These are phyloP conservation scores for Kluyveromyces sp. DNA, from an alignment of 1,139 yeast genomes.

Conservation along the genomic window DNA sequence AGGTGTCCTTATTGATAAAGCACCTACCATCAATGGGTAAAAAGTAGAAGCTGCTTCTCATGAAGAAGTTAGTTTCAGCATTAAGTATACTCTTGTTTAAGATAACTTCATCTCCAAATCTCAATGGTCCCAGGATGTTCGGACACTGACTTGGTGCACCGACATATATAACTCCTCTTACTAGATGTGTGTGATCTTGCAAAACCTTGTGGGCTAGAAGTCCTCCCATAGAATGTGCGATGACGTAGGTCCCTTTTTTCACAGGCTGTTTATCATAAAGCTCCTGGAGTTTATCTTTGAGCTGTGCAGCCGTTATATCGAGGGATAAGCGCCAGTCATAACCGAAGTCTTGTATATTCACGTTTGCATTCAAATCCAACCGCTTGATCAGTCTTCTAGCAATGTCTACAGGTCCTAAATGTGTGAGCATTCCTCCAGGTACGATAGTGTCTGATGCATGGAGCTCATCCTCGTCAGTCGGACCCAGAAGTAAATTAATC, in stretches of 20 bases:
- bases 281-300: slow-evolving; percentile 41
- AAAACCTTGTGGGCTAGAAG: slow-evolving; percentile 72
- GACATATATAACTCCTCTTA: slow-evolving; percentile 69
- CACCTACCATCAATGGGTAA: slow-evolving; percentile 70
- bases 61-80: slow-evolving; percentile 75
- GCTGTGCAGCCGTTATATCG: slow-evolving; percentile 45
- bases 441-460: slow-evolving; percentile 45
- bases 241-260: slow-evolving; percentile 52
- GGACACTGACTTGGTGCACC: slow-evolving; percentile 84
- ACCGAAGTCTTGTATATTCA: slow-evolving; percentile 67
- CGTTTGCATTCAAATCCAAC: slow-evolving; percentile 50
- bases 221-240: slow-evolving; percentile 95
- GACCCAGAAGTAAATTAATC: slow-evolving; percentile 66
- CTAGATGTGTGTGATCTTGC: slow-evolving; percentile 57
- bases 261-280: slow-evolving; percentile 36
- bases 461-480: slow-evolving; percentile 54
- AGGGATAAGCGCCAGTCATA: slow-evolving; percentile 87
- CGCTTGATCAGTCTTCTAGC: slow-evolving; percentile 54
- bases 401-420: slow-evolving; percentile 83
- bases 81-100: slow-evolving; percentile 69
- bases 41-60: slow-evolving; percentile 78
- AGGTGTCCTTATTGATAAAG: slow-evolving; percentile 54
- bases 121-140: slow-evolving; percentile 76
- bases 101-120: slow-evolving; percentile 75
- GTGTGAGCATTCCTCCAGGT: slow-evolving; percentile 74